Percentiles rank a stretch among this genome's conserved stretches.
Evolutionary conservation across 257 asterid genomes (phyloP).

Genomic region (Striga asiatica): DNA sequence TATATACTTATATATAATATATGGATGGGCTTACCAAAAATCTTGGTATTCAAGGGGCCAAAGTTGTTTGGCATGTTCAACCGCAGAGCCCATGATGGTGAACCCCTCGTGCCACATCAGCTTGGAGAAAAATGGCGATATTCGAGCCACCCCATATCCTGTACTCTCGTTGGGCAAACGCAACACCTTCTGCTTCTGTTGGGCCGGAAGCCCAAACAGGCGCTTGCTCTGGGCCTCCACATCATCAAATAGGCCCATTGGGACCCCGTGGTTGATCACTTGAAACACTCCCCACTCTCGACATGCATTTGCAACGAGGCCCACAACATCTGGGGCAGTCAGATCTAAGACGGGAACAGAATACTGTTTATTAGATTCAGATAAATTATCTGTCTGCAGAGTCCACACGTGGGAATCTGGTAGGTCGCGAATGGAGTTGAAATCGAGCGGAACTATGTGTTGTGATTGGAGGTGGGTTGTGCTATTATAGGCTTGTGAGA

Average conservation of each 20-base stretch:
- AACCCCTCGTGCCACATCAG: constrained; percentile 92
- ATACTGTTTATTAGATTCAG: neutral
- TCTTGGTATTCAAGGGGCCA: constrained; percentile 49
- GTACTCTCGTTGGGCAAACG: constrained; percentile 46
- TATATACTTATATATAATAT: neutral
- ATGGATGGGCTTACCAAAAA: constrained; percentile 53
- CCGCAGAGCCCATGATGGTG: constrained; percentile 60
- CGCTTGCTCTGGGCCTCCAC: constrained; percentile 39
- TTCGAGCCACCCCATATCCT: constrained; percentile 71
- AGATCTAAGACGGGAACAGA: constrained; percentile 32
- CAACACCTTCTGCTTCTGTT: constrained; percentile 35
- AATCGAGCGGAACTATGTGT: constrained; percentile 59
- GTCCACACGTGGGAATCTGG: constrained; percentile 68
- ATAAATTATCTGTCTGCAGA: constrained; percentile 1
- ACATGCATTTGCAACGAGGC: constrained; percentile 46
- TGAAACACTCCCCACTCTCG: constrained; percentile 52
- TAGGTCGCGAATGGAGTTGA: constrained; percentile 26
- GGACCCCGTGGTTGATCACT: constrained; percentile 44
- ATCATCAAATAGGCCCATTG: constrained; percentile 23
- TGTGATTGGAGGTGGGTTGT: constrained; percentile 25
- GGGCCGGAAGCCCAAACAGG: constrained; percentile 42
- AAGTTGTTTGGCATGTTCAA: constrained; percentile 52
- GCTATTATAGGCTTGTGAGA: constrained; percentile 43
- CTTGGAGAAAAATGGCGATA: constrained; percentile 51
- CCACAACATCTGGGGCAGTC: constrained; percentile 27